phyloP scores from a whole-genome alignment of 164 flowering plant species.

The Stephania japonica region DNA sequence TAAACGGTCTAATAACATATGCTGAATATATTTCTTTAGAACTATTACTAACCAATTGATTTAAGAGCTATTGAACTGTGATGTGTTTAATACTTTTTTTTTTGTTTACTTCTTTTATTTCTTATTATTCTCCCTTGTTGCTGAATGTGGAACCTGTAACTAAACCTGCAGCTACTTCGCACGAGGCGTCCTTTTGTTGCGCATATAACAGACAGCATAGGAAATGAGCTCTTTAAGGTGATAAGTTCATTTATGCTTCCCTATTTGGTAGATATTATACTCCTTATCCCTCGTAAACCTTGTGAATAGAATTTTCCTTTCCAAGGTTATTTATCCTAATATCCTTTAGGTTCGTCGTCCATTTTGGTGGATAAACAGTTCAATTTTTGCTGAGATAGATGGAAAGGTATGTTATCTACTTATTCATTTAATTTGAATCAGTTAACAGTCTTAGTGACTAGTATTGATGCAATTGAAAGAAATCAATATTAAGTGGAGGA shows the following conservation, averaged over 20 bases:
- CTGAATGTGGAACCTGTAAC: constrained; percentile 3
- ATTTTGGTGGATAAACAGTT: constrained; percentile 95
- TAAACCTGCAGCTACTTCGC: constrained; percentile 67
- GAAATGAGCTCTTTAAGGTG: constrained; percentile 84
- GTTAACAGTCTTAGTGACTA: not conserved
- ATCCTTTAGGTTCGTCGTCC: constrained; percentile 79
- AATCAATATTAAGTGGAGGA: constrained; percentile 3
- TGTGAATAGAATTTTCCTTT: not conserved
- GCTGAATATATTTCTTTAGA: too few species aligned
- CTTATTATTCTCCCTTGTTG: constrained; percentile 1
- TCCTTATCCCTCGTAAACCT: not conserved
- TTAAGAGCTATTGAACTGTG: too few species aligned
- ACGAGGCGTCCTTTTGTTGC: constrained; percentile 88
- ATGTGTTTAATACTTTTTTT: not conserved
- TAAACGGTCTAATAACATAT: too few species aligned
- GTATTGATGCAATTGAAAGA: not conserved
- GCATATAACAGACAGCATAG: constrained; percentile 62
- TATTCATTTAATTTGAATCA: not conserved
- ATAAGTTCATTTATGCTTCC: constrained; percentile 13
- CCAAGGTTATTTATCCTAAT: constrained; percentile 11
- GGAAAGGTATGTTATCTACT: constrained; percentile 60
- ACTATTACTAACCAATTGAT: too few species aligned
- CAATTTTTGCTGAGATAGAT: constrained; percentile 84
- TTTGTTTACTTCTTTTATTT: not conserved
- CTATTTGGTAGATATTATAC: not conserved